Evolutionary conservation across 108 stramenopile species (phyloP).

Genomic region (Chaetoceros muelleri): DNA sequence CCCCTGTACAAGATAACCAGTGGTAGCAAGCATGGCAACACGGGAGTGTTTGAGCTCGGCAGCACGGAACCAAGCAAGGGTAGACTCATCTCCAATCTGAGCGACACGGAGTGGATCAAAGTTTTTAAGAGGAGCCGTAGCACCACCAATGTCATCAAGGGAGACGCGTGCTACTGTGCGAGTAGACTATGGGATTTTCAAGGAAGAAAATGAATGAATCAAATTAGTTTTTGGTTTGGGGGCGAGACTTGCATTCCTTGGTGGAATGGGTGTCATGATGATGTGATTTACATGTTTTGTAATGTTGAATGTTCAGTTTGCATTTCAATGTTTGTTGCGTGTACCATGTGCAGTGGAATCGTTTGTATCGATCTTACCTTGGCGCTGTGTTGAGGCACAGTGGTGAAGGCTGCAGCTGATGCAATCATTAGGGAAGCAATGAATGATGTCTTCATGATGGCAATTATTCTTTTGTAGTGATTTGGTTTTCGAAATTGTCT

Average conservation of each 20-base stretch:
- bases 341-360: neutral
- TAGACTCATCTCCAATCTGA: conserved; percentile 20
- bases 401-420: conserved; percentile 25
- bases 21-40: conserved; percentile 56
- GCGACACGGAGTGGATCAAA: conserved; percentile 24
- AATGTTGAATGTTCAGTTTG: neutral
- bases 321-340: neutral
- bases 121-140: conserved; percentile 16
- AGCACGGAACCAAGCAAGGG: conserved; percentile 62
- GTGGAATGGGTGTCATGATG: neutral
- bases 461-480: neutral
- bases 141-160: conserved; percentile 18
- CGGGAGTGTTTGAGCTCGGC: conserved; percentile 69
- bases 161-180: conserved; percentile 12
- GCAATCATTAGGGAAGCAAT: conserved; percentile 17
- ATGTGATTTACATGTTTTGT: neutral
- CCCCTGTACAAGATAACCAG: conserved; percentile 47
- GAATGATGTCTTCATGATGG: conserved; percentile 4
- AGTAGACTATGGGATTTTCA: neutral
- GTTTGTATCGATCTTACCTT: neutral
- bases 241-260: neutral
- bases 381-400: conserved; percentile 6
- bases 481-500: neutral
- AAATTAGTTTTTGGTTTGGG: neutral
- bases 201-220: neutral